A percentile compares a stretch with the other conserved stretches of the same genome.
Evolutionary conservation across 225 moss, liverwort and hornwort species (phyloP).

Genomic region (Anthoceros angustus): DNA sequence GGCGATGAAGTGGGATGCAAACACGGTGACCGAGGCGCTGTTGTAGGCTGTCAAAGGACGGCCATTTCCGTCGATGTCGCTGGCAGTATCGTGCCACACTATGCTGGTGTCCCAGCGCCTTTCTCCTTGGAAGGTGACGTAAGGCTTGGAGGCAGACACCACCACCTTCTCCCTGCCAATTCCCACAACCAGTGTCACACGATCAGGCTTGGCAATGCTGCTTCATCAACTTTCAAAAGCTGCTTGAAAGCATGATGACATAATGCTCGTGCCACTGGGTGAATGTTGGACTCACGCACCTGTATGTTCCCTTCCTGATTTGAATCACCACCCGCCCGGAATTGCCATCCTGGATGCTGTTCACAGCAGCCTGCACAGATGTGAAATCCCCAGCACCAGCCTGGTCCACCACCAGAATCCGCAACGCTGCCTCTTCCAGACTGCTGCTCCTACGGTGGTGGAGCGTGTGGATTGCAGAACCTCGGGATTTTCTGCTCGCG

Average conservation of each 20-base stretch:
- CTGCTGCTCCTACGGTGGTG: too few relatives aligned
- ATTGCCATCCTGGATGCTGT: slow-evolving; percentile 27
- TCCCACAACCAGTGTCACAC: too few relatives aligned
- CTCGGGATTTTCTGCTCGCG: too few relatives aligned
- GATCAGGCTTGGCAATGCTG: neutral
- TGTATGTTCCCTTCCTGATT: slow-evolving; percentile 29
- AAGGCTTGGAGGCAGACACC: slow-evolving; percentile 26
- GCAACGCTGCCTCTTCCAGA: neutral
- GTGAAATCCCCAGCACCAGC: slow-evolving; percentile 19
- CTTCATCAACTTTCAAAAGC: neutral
- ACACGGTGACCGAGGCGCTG: slow-evolving; percentile 37
- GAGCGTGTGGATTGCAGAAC: too few relatives aligned
- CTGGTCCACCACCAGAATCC: slow-evolving; percentile 15
- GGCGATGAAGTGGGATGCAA: slow-evolving; percentile 34
- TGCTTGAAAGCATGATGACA: neutral
- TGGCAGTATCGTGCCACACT: slow-evolving; percentile 27
- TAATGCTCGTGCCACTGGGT: too few relatives aligned
- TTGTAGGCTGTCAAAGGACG: slow-evolving; percentile 21
- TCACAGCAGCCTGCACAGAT: slow-evolving; percentile 39
- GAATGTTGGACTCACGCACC: slow-evolving; percentile 14
- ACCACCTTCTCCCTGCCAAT: slow-evolving; percentile 30
- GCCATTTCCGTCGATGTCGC: slow-evolving; percentile 10
- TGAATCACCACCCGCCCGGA: slow-evolving; percentile 28
- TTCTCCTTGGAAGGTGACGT: slow-evolving; percentile 37
- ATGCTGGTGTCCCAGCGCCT: slow-evolving; percentile 26